Evolutionary conservation across 768 basidiomycete genomes (phyloP).

Genomic region (Leccinum barrowsii): DNA sequence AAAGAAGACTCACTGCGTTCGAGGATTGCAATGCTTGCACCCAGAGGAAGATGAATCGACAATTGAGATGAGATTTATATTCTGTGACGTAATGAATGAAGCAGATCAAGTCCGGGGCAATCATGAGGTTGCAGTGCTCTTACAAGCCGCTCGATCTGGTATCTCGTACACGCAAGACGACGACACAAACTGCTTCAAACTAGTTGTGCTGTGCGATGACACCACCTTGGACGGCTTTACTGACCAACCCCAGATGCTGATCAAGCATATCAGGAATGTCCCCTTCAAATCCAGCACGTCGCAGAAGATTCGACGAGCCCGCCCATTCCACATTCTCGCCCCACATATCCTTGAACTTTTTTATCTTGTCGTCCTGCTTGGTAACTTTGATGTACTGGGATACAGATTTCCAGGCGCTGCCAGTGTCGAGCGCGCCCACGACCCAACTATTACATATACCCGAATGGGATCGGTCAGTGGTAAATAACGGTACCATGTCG

Average conservation of each 20-base stretch:
- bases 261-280: constrained; percentile 4
- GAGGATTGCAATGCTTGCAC: too few relatives aligned
- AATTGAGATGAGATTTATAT: too few relatives aligned
- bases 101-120: too few relatives aligned
- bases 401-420: constrained; percentile 34
- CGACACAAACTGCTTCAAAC: too few relatives aligned
- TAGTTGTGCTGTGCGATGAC: background rate
- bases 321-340: constrained; percentile 32
- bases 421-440: constrained; percentile 34
- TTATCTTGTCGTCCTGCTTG: constrained; percentile 4
- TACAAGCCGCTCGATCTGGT: background rate
- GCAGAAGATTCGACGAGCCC: background rate
- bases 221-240: background rate
- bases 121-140: background rate
- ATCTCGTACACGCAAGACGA: too few relatives aligned
- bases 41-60: too few relatives aligned
- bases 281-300: background rate
- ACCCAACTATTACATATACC: constrained; percentile 31
- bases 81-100: too few relatives aligned
- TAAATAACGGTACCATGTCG: background rate
- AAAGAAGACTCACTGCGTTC: too few relatives aligned
- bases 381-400: constrained; percentile 20
- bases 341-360: constrained; percentile 27
- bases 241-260: constrained; percentile 2
- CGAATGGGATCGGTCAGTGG: background rate